These are phyloP conservation scores for Hypomyces rosellus DNA, from an alignment of 2,329 filamentous ascomycete genomes.

Conservation along the genomic window DNA sequence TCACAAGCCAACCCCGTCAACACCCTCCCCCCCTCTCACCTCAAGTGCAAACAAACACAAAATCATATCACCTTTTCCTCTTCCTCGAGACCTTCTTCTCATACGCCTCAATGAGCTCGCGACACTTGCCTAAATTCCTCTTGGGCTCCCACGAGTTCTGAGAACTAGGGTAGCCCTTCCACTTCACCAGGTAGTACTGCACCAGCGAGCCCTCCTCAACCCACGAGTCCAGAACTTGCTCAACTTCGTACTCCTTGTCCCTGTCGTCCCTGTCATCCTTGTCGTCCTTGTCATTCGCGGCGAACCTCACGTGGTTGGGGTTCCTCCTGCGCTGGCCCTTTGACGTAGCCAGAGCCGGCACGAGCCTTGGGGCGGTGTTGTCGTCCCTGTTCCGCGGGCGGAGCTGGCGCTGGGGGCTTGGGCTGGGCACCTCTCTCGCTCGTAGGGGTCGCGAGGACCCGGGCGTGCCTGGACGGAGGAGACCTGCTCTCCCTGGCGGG, in stretches of 20 bases:
- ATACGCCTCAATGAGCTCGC: conserved; percentile 29
- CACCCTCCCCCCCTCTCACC: too few relatives aligned
- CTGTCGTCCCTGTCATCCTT: too few relatives aligned
- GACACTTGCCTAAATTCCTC: conserved; percentile 36
- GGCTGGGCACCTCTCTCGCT: too few relatives aligned
- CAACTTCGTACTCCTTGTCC: conserved; percentile 39
- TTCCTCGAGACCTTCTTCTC: conserved; percentile 19
- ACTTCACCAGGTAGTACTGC: conserved; percentile 46
- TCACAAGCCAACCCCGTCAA: too few relatives aligned
- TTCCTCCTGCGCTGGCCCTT: background rate
- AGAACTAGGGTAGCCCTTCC: conserved; percentile 39
- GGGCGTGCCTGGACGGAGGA: too few relatives aligned
- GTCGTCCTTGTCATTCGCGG: background rate
- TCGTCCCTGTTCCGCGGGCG: background rate
- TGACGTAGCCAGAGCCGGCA: background rate
- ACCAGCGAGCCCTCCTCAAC: conserved; percentile 32
- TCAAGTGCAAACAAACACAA: too few relatives aligned
- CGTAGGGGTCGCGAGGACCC: too few relatives aligned
- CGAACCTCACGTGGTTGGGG: background rate
- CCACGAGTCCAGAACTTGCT: conserved; percentile 37
- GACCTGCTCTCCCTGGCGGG: too few relatives aligned
- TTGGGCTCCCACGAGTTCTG: conserved; percentile 51
- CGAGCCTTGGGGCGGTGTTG: background rate
- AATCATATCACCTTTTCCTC: background rate
- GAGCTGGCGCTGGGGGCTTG: background rate